Evolutionary conservation across 1,139 yeast species (phyloP), one percentile per base, ranked within the genome.

Genomic region (Kluyveromyces marxianus): DNA sequence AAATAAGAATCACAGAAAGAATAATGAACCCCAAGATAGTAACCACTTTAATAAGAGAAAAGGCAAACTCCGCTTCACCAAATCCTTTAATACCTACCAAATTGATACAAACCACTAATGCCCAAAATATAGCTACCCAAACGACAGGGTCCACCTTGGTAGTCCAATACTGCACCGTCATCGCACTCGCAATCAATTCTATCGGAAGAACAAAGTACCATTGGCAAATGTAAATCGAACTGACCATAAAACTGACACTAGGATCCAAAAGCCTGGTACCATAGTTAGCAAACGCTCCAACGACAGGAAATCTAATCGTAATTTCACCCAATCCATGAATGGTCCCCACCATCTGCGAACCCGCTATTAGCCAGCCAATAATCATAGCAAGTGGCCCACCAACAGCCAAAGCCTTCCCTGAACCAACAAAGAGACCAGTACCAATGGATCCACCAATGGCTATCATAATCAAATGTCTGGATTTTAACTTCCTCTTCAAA

Each of bases 371-470:
- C 75, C 79, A 77, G 24, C 75, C 79, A 52, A 79, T 74, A 39
- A 77, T 62, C 35, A 76, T 57, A 44, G 76, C 71, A 7, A 74
- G 82, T 26, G 87, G 87, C 42, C 88, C 87, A 57, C 83, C 84
- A 29, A 68, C 66, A 46, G 70, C 66, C 52, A 82, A 68, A 4
- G 86, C 83, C 52, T 70, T 70, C 47, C 88, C 88, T 36, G 78
- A 69, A 60, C 84, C 84, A 38, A 79, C 75, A 55, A 66, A 70
- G 68, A 76, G 52, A 75, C 67, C 66, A n/a, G 84, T 83, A 57
- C 94, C 94, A 53, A 85, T 83, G 38, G 86, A 74, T 29, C 95
- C 94, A 50, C 94, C 94, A 48, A 79, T 75, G 43, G 89, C 88
- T 55, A 85, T 81, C 56, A 53, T 53, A 31, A 53, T 53, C 45